phyloP scores from a whole-genome alignment of 306 rosid genomes.

The Ormosia semicastrata region DNA sequence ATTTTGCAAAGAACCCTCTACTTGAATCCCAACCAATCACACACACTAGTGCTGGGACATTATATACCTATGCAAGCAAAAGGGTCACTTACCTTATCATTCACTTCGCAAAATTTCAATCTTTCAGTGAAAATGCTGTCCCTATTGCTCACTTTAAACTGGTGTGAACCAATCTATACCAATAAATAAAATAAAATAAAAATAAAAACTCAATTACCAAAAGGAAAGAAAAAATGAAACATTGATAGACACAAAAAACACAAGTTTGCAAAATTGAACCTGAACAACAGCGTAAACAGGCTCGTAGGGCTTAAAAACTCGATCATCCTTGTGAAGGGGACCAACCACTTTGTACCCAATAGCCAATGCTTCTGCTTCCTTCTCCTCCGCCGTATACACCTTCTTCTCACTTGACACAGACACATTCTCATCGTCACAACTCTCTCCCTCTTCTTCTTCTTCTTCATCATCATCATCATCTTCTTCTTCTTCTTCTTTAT shows the following conservation, averaged over 20 bases:
- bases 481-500: slow-evolving; percentile 33
- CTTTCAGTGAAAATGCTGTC: slow-evolving; percentile 86
- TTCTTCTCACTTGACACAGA: slow-evolving; percentile 38
- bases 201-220: neutral
- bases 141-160: slow-evolving; percentile 87
- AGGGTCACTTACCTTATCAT: slow-evolving; percentile 68
- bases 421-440: slow-evolving; percentile 35
- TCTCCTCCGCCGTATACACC: slow-evolving; percentile 70
- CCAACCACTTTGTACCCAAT: slow-evolving; percentile 78
- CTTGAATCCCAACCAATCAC: neutral
- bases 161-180: slow-evolving; percentile 84
- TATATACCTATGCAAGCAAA: neutral
- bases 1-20: neutral
- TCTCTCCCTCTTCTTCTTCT: slow-evolving; percentile 12
- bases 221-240: neutral
- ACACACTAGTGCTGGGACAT: neutral
- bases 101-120: slow-evolving; percentile 84
- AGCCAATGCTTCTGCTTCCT: slow-evolving; percentile 64
- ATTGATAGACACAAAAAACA: neutral
- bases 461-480: neutral
- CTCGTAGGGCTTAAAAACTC: slow-evolving; percentile 69
- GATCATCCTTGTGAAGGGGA: slow-evolving; percentile 53
- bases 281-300: slow-evolving; percentile 83
- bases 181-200: neutral
- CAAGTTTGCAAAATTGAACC: slow-evolving; percentile 38